Evolutionary conservation across 164 flowering plant species (phyloP), one percentile per base, ranked within the genome.

Genomic region (Hamamelis virginiana): DNA sequence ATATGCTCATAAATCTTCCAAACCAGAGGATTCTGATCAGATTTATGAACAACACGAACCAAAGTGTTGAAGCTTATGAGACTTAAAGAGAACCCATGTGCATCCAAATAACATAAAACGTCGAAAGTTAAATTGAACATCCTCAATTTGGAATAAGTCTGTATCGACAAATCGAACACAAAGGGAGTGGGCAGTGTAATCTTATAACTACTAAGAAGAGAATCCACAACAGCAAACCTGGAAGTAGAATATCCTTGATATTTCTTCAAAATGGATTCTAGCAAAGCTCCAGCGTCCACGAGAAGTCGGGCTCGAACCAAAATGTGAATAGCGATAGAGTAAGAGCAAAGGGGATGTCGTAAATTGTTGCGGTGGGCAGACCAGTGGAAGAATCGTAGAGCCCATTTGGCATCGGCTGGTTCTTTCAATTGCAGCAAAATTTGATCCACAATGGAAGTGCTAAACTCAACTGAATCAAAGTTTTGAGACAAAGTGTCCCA

Each of bases 351-450:
- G 41, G 79, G 82, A 59, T 90, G 98, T 48, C 71, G 63, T 27
- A 72, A 63, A 11, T 79, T 72, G 59, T 73, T 70, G 5, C 47
- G 26, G 9, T 72, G 69, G 0, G 91, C 80, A 3, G 92, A 81
- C 98, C 97, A 94, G 70, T 92, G 95, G 76, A 94, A 92, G 78
- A 94, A 94, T 13, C 70, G 78, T 33, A 94, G 65, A 15, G 91
- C 95, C 4, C 67, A 71, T 73, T 80, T 89, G 0, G 91, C 94
- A 59, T 88, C 85, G 0, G 9, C 21, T 8, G 93, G 92, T 22
- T 89, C 78, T 68, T 86, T 83, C 27, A 94, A 73, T 58, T 86
- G 80, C 1, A 91, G 59, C 72, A 92, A 75, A 27, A 92, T 79
- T 28, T 74, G 57, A 43, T 84, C 78, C 0, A 85, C 77, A 4